Percentiles rank a stretch among this genome's conserved stretches.
phyloP scores from a whole-genome alignment of 2,329 filamentous ascomycete genomes.

The Onygenales sp. region DNA sequence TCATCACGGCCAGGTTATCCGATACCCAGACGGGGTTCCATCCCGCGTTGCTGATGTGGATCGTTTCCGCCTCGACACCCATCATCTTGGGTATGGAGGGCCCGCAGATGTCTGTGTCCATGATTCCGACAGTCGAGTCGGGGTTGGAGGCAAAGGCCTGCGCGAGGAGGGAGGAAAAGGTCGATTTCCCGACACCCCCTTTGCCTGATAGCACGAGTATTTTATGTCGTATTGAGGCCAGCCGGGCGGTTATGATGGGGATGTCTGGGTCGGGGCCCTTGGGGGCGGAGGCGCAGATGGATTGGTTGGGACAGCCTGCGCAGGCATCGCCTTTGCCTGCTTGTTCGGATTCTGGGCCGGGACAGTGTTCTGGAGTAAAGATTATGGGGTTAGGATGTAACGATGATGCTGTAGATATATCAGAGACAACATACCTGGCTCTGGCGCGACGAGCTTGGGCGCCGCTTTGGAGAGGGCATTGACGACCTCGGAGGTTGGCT shows the following conservation, averaged over 20 bases:
- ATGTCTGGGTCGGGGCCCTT: constrained; percentile 96
- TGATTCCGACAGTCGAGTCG: constrained; percentile 73
- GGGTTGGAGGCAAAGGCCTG: constrained; percentile 81
- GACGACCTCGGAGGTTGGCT: constrained; percentile 61
- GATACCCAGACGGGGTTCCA: constrained; percentile 95
- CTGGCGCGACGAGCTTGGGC: constrained; percentile 81
- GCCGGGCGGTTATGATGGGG: constrained; percentile 71
- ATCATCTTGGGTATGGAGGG: constrained; percentile 98
- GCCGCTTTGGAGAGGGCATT: constrained; percentile 66
- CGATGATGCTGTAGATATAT: neutral
- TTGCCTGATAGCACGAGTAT: constrained; percentile 89
- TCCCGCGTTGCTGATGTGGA: constrained; percentile 78
- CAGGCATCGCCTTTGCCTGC: constrained; percentile 67
- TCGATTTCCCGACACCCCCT: constrained; percentile 93
- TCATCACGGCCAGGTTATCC: constrained; percentile 93
- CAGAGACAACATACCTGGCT: constrained; percentile 50
- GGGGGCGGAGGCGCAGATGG: constrained; percentile 85
- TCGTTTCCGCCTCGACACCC: constrained; percentile 87
- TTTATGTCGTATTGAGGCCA: constrained; percentile 78
- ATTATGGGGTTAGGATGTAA: constrained; percentile 5
- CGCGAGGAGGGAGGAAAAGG: constrained; percentile 78
- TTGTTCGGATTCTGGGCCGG: constrained; percentile 55
- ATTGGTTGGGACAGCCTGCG: constrained; percentile 89
- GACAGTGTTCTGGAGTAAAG: constrained; percentile 65
- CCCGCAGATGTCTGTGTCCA: constrained; percentile 97